Evolutionary conservation across 129 eudicot genomes (phyloP), one percentile per base, ranked within the genome.

Genomic region (Glebionis coronaria): DNA sequence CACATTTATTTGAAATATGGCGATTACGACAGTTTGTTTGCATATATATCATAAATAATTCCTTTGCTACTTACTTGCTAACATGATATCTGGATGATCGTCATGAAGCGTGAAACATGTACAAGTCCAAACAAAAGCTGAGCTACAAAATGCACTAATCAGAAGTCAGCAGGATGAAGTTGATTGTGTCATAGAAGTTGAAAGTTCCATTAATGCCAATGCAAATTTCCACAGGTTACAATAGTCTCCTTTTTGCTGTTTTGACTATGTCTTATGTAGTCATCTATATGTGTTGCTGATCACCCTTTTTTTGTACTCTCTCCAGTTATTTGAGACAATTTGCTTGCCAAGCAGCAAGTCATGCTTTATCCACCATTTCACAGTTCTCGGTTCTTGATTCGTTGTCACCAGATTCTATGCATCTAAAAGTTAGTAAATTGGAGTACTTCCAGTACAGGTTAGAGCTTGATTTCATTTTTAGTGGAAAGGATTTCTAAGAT

Each of bases 161-260:
- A 73, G 66, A 60, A 68, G 95, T 75, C 90, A 87, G 56, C 75
- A 56, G 10, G 88, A 76, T 62, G 88, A 90, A 51, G 76, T 16
- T 57, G 99, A 94, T 75, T 81, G 80, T 68, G 89, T 94, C 29
- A 86, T 94, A 62, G 99, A 94, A 82, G 93, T 90, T 65, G 92
- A 87, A 61, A 89, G 99, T 61, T 78, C 81, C 72, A 94, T 94
- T 66, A 86, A 90, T 67, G 77, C 82, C 18, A 94, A 94, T 78
- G 81, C 91, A n/a, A 63, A 52, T 56, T 89, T 90, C 67, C 99
- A 94, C 61, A 84, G 95, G 97, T 84, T 69, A 6, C 16, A 10
- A 54, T 44, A 40, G 35, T 27, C 40, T 35, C 38, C 18, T 47
- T 52, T 13, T 68, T 7, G 16, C 54, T 54, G 55, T 46, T 63